phyloP scores from a whole-genome alignment of 106 monocot genomes.

The Platanthera zijinensis region DNA sequence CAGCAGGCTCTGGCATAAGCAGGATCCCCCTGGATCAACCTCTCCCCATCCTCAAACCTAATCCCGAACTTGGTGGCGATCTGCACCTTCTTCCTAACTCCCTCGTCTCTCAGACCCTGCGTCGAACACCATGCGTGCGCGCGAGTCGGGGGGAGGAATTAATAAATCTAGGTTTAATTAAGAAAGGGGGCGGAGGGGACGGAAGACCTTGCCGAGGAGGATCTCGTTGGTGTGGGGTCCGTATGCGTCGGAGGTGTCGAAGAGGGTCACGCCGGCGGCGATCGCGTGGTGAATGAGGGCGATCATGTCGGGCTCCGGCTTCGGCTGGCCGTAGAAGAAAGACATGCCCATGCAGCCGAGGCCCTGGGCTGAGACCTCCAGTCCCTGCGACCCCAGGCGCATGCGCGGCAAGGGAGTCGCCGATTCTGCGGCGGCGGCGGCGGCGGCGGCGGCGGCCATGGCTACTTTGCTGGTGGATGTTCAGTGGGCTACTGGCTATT shows the following conservation, averaged over 20 bases:
- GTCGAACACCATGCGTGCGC: neutral
- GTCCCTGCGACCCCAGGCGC: conserved; percentile 42
- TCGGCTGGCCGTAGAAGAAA: conserved; percentile 37
- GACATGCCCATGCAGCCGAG: conserved; percentile 67
- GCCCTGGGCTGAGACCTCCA: conserved; percentile 42
- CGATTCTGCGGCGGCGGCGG: no score
- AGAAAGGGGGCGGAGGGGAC: neutral
- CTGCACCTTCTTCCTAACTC: conserved; percentile 18
- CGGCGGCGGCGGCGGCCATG: no score
- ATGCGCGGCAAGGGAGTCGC: no score
- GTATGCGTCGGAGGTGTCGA: conserved; percentile 52
- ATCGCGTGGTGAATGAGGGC: conserved; percentile 38
- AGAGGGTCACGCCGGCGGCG: conserved; percentile 32
- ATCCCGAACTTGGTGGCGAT: conserved; percentile 41
- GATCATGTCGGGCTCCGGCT: conserved; percentile 55
- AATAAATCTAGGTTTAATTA: no score
- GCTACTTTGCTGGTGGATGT: no score
- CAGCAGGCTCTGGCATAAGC: conserved; percentile 22
- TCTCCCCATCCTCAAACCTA: neutral
- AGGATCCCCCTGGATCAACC: conserved; percentile 19
- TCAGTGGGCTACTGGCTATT: no score
- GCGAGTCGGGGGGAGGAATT: neutral
- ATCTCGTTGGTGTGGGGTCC: conserved; percentile 53
- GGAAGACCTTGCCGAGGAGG: conserved; percentile 36
- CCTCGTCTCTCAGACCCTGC: conserved; percentile 19